These are phyloP conservation scores for Verticillium zaregamsianum DNA, from an alignment of 2,329 filamentous ascomycete species.

Conservation along the genomic window DNA sequence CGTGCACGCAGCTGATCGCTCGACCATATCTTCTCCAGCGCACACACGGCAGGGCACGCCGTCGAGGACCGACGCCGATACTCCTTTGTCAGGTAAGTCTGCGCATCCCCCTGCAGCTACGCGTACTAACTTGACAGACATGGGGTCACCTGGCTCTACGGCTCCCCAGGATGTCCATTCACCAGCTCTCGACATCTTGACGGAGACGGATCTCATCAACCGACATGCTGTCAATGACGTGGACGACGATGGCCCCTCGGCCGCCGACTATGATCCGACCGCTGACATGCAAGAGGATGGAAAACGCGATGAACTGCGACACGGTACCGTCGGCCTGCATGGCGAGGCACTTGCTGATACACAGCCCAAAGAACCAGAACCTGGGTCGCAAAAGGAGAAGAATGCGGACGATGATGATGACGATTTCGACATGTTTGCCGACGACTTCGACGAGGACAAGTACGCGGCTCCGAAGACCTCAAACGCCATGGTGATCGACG, in stretches of 20 bases:
- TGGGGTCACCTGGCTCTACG: conserved; percentile 37
- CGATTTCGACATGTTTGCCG: conserved; percentile 86
- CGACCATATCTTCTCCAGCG: conserved; percentile 50
- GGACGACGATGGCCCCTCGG: conserved; percentile 73
- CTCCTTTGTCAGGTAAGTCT: conserved; percentile 44
- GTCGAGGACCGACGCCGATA: conserved; percentile 29
- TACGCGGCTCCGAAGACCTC: conserved; percentile 50
- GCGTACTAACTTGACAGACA: conserved; percentile 18
- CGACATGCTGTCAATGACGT: conserved; percentile 39
- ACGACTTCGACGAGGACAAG: conserved; percentile 67
- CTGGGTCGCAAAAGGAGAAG: conserved; percentile 22
- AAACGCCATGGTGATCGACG: conserved; percentile 33
- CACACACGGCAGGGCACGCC: conserved; percentile 41
- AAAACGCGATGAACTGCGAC: conserved; percentile 62
- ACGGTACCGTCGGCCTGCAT: conserved; percentile 49
- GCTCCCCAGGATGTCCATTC: conserved; percentile 43
- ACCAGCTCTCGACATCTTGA: conserved; percentile 58
- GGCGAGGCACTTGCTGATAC: conserved; percentile 28
- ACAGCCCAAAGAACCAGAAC: conserved; percentile 24
- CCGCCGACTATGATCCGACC: conserved; percentile 87
- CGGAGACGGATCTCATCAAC: conserved; percentile 66
- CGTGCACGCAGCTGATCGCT: conserved; percentile 56
- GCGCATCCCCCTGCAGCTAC: conserved; percentile 15
- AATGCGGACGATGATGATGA: conserved; percentile 62
- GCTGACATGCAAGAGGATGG: conserved; percentile 84